Percentiles rank a stretch among this genome's conserved stretches.
These are phyloP conservation scores for Senna tora DNA, from an alignment of 306 rosid genomes.

Conservation along the genomic window DNA sequence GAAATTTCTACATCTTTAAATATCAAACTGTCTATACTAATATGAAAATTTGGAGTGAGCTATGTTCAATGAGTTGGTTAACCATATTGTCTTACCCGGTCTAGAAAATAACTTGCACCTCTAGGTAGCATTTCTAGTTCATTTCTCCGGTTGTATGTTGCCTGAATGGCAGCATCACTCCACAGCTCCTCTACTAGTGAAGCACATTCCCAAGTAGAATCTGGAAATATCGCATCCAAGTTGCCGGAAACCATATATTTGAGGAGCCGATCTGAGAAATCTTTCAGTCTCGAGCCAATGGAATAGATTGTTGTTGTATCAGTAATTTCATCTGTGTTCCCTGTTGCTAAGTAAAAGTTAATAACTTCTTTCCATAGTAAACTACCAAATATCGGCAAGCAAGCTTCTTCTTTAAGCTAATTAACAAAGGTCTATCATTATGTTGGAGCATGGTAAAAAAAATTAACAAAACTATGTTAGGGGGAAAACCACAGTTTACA, in stretches of 20 bases:
- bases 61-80: background rate
- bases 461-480: background rate
- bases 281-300: slow-evolving; percentile 57
- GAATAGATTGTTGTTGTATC: slow-evolving; percentile 59
- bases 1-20: slow-evolving; percentile 14
- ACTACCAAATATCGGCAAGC: background rate
- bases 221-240: slow-evolving; percentile 71
- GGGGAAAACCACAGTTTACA: background rate
- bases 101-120: slow-evolving; percentile 72
- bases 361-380: slow-evolving; percentile 9
- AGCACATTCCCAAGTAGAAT: slow-evolving; percentile 56
- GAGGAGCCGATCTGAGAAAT: slow-evolving; percentile 80
- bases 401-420: slow-evolving; percentile 21
- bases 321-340: slow-evolving; percentile 39
- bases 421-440: background rate
- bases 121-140: slow-evolving; percentile 77
- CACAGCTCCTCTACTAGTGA: slow-evolving; percentile 71
- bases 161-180: slow-evolving; percentile 82
- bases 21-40: slow-evolving; percentile 10
- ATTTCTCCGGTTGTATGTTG: slow-evolving; percentile 70
- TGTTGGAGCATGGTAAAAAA: background rate
- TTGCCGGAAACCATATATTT: slow-evolving; percentile 59
- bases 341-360: slow-evolving; percentile 43
- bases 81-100: slow-evolving; percentile 75
- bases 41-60: slow-evolving; percentile 2